These are phyloP conservation scores for Pleurotus pulmonarius DNA, from an alignment of 768 basidiomycete species.

Conservation along the genomic window DNA sequence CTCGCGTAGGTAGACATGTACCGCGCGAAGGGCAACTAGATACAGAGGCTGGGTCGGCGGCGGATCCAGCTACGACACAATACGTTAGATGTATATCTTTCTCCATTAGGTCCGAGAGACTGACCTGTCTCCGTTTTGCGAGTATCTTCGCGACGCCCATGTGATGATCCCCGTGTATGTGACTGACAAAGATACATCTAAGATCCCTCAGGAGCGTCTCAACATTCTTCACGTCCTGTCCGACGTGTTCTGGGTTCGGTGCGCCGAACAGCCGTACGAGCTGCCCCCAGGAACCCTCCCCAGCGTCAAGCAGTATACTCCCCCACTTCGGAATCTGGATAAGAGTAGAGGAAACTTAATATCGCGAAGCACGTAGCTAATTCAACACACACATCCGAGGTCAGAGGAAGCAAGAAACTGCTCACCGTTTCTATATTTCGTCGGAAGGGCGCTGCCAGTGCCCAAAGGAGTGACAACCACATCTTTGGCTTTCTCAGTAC, in stretches of 20 bases:
- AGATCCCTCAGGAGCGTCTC: constrained; percentile 52
- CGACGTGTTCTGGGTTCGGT: constrained; percentile 30
- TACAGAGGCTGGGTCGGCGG: constrained; percentile 62
- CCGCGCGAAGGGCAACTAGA: constrained; percentile 55
- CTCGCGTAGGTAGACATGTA: constrained; percentile 71
- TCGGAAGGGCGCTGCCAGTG: constrained; percentile 84
- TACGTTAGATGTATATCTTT: not conserved
- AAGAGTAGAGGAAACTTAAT: constrained; percentile 69
- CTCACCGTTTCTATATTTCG: constrained; percentile 83
- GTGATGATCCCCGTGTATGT: constrained; percentile 93
- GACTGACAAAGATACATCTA: constrained; percentile 82
- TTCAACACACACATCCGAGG: not conserved
- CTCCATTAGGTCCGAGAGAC: constrained; percentile 13
- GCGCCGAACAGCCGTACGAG: constrained; percentile 73
- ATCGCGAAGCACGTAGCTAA: not conserved
- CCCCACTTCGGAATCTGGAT: constrained; percentile 71
- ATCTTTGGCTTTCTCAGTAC: constrained; percentile 46
- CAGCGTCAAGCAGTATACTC: constrained; percentile 79
- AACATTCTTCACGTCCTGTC: constrained; percentile 27
- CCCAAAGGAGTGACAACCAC: constrained; percentile 77
- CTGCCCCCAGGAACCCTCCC: constrained; percentile 94
- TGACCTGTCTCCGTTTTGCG: constrained; percentile 63
- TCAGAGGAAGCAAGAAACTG: not conserved
- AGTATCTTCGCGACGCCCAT: constrained; percentile 76
- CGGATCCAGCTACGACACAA: constrained; percentile 51